Evolutionary conservation across 371 early-diverging fungal genomes (phyloP).

Genomic region (Mortierella sp.): DNA sequence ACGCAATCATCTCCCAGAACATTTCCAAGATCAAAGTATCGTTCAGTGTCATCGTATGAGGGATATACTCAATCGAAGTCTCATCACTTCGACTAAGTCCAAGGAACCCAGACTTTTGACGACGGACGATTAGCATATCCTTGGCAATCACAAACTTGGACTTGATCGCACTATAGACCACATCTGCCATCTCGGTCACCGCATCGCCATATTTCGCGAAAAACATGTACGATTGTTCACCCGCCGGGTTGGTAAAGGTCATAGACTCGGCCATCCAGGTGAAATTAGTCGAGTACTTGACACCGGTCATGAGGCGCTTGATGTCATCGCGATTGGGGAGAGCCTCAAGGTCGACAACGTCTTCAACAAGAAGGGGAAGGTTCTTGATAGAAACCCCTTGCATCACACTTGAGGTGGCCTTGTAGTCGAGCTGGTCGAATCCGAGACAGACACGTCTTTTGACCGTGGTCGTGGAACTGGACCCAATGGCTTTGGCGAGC

Average conservation of each 20-base stretch:
- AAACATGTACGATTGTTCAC: slow-evolving; percentile 18
- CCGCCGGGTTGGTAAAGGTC: slow-evolving; percentile 17
- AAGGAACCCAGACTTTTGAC: neutral
- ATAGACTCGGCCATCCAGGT: slow-evolving; percentile 38
- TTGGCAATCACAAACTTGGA: slow-evolving; percentile 20
- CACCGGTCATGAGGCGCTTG: slow-evolving; percentile 24
- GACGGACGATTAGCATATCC: slow-evolving; percentile 32
- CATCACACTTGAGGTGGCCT: neutral
- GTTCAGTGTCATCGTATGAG: slow-evolving; percentile 28
- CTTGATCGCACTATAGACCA: slow-evolving; percentile 21
- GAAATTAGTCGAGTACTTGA: slow-evolving; percentile 34
- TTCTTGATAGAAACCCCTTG: slow-evolving; percentile 7
- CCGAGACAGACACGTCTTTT: slow-evolving; percentile 28
- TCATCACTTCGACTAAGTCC: slow-evolving; percentile 13
- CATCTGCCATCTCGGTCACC: neutral
- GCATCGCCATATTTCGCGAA: slow-evolving; percentile 27
- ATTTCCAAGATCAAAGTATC: slow-evolving; percentile 31
- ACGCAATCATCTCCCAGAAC: slow-evolving; percentile 34
- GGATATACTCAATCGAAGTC: slow-evolving; percentile 15
- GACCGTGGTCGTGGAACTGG: neutral
- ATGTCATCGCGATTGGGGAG: slow-evolving; percentile 26
- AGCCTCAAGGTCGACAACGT: slow-evolving; percentile 2
- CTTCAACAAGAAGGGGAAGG: slow-evolving; percentile 13
- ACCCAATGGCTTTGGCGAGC: slow-evolving; percentile 11
- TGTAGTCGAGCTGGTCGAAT: slow-evolving; percentile 23